Base-by-base conservation (phyloP, 2,329 filamentous ascomycete genomes). In the Anisogramma anomala region DNA sequence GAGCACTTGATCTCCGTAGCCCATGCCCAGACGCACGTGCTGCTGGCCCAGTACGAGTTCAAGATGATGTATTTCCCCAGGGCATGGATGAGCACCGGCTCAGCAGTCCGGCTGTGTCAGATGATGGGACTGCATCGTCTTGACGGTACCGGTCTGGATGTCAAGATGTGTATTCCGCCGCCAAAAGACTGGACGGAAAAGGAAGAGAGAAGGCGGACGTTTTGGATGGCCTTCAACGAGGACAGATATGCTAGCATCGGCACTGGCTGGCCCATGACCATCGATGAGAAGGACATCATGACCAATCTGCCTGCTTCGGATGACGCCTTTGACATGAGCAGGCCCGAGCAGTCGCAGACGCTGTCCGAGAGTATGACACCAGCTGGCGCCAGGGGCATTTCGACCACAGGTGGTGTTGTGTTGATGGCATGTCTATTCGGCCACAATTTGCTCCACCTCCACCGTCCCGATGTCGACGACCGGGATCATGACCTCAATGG, bases 61-160 rank as follows among this genome's bases (percentile, higher is more conserved):
- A 94, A 89, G 63, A 83, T 84, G 72, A 94, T 96, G 84, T 93
- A 87, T 59, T 96, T 96, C 52, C 89, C 91, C 1, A 71, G 91
- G 50, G 91, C 91, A 1, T 96, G 91, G 91, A 77, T 94, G 65
- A 95, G 84, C 51, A 82, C 84, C 3, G 91, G 89, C 17, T 72
- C 84, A 47, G 82, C 82, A 4, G 76, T 82, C n/a, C 75, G 89
- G 37, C 62, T 96, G 40, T 76, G 77, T 37, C 82, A 94, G 54
- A 95, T 96, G 89, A 86, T 94, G 66, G 86, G 89, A 7, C 64
- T 96, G 26, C 86, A 96, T 59, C 78, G 88, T 46, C 61, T 95
- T 36, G 91, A 96, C 55, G 85, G 86, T 4, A 62, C 65, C 3
- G 85, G 84, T 0, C 61, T 94, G 34, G 88, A 96, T 52, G 87